phyloP scores from a whole-genome alignment of 306 rosid genomes.

The Castanea sativa region DNA sequence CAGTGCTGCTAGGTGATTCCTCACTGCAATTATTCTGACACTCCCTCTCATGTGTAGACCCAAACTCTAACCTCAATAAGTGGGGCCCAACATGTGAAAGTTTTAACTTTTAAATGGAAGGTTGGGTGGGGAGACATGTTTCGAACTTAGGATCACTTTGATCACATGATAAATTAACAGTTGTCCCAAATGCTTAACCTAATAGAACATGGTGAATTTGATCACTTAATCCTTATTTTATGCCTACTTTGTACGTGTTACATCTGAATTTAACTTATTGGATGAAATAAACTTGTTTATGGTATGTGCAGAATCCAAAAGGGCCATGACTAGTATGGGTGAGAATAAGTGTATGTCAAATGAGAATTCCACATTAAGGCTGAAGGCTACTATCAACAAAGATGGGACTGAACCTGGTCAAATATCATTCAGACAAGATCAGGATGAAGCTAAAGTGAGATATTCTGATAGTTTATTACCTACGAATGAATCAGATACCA shows the following conservation, averaged over 20 bases:
- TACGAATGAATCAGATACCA: constrained; percentile 14
- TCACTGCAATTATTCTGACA: neutral
- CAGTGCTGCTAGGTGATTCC: constrained; percentile 13
- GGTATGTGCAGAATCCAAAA: neutral
- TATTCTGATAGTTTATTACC: constrained; percentile 20
- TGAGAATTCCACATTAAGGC: neutral
- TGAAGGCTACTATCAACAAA: constrained; percentile 2
- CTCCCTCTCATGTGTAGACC: neutral
- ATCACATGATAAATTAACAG: too few relatives aligned
- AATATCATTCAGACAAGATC: constrained; percentile 11
- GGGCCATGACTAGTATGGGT: neutral
- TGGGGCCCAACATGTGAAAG: neutral
- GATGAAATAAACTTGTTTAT: neutral
- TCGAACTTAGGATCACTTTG: too few relatives aligned
- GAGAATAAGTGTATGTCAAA: neutral
- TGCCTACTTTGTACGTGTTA: too few relatives aligned
- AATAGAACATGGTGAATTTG: too few relatives aligned
- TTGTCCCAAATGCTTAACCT: too few relatives aligned
- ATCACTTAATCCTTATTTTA: too few relatives aligned
- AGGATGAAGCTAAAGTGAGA: constrained; percentile 23
- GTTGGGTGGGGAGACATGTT: too few relatives aligned
- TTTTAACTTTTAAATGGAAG: too few relatives aligned
- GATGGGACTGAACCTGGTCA: constrained; percentile 3
- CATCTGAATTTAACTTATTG: too few relatives aligned
- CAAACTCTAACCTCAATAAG: too few relatives aligned